A percentile compares a stretch with the other conserved stretches of the same genome.
phyloP scores from a whole-genome alignment of 257 asterid species.

The Capsicum rhomboideum region DNA sequence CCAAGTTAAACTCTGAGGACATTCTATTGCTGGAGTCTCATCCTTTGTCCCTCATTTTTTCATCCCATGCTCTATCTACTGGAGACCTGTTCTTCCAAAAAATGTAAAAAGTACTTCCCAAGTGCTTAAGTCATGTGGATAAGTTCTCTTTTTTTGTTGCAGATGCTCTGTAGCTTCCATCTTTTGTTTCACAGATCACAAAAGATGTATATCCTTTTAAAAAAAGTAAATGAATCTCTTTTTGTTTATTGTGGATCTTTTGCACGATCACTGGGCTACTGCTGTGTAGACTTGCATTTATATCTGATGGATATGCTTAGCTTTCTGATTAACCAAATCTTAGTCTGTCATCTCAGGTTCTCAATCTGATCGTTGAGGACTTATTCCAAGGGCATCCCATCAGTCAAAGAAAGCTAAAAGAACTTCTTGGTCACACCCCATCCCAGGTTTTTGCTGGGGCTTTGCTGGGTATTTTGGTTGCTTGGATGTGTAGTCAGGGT shows the following conservation, averaged over 20 bases:
- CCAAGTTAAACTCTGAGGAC: neutral
- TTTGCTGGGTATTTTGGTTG: constrained; percentile 60
- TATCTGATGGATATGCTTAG: neutral
- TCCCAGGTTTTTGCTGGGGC: constrained; percentile 92
- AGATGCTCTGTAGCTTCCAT: neutral
- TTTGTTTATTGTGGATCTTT: neutral
- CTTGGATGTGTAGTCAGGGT: constrained; percentile 66
- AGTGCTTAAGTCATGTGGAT: neutral
- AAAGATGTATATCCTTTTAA: neutral
- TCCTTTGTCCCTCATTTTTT: neutral
- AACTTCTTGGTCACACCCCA: constrained; percentile 89
- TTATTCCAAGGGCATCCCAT: constrained; percentile 89
- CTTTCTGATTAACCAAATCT: neutral
- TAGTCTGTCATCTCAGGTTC: constrained; percentile 36
- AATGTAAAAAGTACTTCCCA: neutral
- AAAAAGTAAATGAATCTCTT: neutral
- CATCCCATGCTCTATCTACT: neutral
- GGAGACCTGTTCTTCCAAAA: neutral
- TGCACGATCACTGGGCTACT: neutral
- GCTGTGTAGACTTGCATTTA: neutral
- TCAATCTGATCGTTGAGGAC: constrained; percentile 74
- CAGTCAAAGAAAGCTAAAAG: constrained; percentile 90
- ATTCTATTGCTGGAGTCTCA: neutral
- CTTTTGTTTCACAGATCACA: neutral
- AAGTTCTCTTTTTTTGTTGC: neutral